Conservation (phyloP, 2,329 filamentous ascomycete genomes). For the Fusarium temperatum region DNA sequence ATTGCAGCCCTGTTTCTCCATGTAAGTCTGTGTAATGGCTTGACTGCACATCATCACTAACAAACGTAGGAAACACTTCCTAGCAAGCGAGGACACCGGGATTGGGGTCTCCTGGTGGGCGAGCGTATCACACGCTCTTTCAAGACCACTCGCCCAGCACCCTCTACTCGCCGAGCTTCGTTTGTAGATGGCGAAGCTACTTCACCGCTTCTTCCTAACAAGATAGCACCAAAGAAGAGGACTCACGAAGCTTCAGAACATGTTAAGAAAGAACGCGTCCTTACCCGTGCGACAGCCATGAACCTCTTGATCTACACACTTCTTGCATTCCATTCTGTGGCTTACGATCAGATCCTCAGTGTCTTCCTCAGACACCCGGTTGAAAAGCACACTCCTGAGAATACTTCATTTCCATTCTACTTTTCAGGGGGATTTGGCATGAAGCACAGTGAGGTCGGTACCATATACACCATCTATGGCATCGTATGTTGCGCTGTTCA, state of each 20-base stretch:
- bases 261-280: constrained; percentile 67
- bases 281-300: constrained; percentile 77
- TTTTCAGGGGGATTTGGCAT: constrained; percentile 85
- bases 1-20: constrained; percentile 82
- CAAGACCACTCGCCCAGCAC: constrained; percentile 32
- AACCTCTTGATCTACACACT: constrained; percentile 82
- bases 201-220: constrained; percentile 60
- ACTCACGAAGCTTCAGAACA: constrained; percentile 33
- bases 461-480: constrained; percentile 86
- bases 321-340: constrained; percentile 82
- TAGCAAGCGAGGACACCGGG: constrained; percentile 70
- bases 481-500: constrained; percentile 82
- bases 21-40: constrained; percentile 48
- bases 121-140: constrained; percentile 64
- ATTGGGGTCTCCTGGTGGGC: constrained; percentile 81
- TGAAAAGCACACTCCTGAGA: constrained; percentile 64
- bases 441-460: constrained; percentile 78
- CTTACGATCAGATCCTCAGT: constrained; percentile 87
- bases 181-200: constrained; percentile 66
- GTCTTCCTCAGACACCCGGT: constrained; percentile 85
- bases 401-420: constrained; percentile 76
- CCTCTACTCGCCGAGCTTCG: constrained; percentile 53
- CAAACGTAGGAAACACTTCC: constrained; percentile 78
- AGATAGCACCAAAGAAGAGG: constrained; percentile 39
- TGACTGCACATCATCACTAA: neutral